Evolutionary conservation across 1,284 basidiomycete species (phyloP).

Genomic region (Malassezia slooffiae): DNA sequence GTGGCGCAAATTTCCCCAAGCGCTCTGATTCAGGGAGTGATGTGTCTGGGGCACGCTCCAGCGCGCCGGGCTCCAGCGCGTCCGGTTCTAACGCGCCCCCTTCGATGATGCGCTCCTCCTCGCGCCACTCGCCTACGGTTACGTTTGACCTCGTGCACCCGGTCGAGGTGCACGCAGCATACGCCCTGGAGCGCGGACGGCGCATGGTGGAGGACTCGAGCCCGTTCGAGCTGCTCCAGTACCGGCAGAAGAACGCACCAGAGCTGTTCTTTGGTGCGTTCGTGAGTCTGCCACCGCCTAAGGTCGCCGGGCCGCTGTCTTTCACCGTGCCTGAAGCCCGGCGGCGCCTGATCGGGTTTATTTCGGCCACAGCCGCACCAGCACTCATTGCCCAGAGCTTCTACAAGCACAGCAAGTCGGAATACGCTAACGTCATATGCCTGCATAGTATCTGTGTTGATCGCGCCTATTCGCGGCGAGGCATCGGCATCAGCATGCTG

Average conservation of each 20-base stretch:
- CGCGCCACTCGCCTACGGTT: conserved; percentile 1
- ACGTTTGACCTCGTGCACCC: conserved; percentile 31
- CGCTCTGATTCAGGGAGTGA: neutral
- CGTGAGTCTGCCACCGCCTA: conserved; percentile 27
- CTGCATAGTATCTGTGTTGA: conserved; percentile 38
- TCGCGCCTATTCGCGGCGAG: conserved; percentile 23
- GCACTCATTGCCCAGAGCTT: conserved; percentile 33
- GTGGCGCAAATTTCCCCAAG: too few relatives aligned
- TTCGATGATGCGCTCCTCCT: neutral
- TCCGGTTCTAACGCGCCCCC: neutral
- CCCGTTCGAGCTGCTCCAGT: conserved; percentile 25
- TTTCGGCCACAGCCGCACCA: conserved; percentile 34
- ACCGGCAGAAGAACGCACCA: conserved; percentile 33
- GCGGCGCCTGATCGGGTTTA: conserved; percentile 32
- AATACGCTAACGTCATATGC: conserved; percentile 37
- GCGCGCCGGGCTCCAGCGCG: neutral
- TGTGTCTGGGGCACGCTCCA: neutral
- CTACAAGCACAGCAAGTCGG: conserved; percentile 27
- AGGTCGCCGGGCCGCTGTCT: conserved; percentile 35
- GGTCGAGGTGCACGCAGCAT: conserved; percentile 29
- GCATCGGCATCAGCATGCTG: conserved; percentile 28
- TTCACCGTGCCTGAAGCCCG: conserved; percentile 18
- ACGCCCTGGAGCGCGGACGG: conserved; percentile 23
- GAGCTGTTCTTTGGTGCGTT: conserved; percentile 41
- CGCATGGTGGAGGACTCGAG: conserved; percentile 34